Percentiles rank a stretch among this genome's conserved stretches.
These are phyloP conservation scores for Exophiala dermatitidis DNA, from an alignment of 2,329 filamentous ascomycete genomes.

Conservation along the genomic window DNA sequence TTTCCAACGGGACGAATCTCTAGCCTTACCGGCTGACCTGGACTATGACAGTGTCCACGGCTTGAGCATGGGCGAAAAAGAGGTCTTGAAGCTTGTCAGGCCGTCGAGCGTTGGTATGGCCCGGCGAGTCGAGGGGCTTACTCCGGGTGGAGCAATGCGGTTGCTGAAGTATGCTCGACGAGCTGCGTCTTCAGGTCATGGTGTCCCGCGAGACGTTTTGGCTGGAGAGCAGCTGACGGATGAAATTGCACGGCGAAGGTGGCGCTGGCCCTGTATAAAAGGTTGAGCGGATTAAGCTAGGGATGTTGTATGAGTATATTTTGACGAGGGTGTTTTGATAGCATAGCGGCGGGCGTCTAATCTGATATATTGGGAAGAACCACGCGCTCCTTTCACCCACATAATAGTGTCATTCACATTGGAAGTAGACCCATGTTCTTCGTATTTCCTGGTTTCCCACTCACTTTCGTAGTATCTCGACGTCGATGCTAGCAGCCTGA, in stretches of 20 bases:
- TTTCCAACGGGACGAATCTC: slow-evolving; percentile 68
- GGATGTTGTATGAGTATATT: not conserved
- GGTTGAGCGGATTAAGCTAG: slow-evolving; percentile 1
- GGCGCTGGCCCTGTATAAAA: not conserved
- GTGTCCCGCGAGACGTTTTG: not conserved
- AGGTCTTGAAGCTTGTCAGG: slow-evolving; percentile 59
- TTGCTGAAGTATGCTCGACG: slow-evolving; percentile 39
- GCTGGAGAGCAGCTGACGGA: not conserved
- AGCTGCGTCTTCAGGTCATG: not conserved
- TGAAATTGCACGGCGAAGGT: slow-evolving; percentile 3
- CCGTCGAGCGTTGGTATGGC: slow-evolving; percentile 88
- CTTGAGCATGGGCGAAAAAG: slow-evolving; percentile 71
- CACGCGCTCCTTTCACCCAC: not conserved
- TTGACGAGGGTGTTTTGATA: not conserved
- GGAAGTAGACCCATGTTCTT: not conserved
- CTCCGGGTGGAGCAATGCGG: slow-evolving; percentile 40
- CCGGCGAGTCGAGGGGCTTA: slow-evolving; percentile 70
- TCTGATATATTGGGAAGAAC: not conserved
- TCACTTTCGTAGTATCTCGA: too few relatives aligned
- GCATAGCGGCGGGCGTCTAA: not conserved
- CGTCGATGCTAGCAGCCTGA: too few relatives aligned
- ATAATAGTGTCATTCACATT: too few relatives aligned
- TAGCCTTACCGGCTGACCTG: slow-evolving; percentile 64
- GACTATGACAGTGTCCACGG: slow-evolving; percentile 69
- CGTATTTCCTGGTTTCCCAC: too few relatives aligned